phyloP scores from a whole-genome alignment of 179 eudicot species.

The Spinacia oleracea region DNA sequence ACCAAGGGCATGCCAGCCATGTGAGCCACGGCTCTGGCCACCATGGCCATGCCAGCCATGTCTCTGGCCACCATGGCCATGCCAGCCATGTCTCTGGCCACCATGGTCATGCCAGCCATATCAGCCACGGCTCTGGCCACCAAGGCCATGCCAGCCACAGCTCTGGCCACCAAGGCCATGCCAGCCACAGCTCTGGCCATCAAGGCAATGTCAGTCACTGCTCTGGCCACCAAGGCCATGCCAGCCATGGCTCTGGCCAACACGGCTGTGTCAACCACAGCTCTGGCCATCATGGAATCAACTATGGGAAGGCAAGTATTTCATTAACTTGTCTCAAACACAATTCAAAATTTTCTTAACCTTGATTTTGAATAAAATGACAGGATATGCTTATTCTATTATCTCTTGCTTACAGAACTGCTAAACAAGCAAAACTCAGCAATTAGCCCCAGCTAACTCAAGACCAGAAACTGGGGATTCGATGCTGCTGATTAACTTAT shows the following conservation, averaged over 20 bases:
- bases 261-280: not conserved
- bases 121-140: conserved; percentile 10
- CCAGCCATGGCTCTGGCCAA: conserved; percentile 2
- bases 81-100: conserved; percentile 1
- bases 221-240: not conserved
- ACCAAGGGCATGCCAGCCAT: not conserved
- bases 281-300: conserved; percentile 9
- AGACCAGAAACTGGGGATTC: not conserved
- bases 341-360: not conserved
- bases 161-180: conserved; percentile 12
- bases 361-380: conserved; percentile 6
- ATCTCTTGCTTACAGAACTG: conserved; percentile 22
- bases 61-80: conserved; percentile 15
- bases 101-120: not conserved
- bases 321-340: not conserved
- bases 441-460: not conserved
- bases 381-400: conserved; percentile 14
- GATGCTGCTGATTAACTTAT: conserved; percentile 5
- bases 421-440: conserved; percentile 16
- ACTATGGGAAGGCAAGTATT: conserved; percentile 29
- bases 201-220: not conserved
- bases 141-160: conserved; percentile 2
- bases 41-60: not conserved
- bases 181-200: conserved; percentile 11
- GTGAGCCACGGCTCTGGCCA: not conserved